These are phyloP conservation scores for Artemisia tridentata DNA, from an alignment of 129 eudicot species.

Conservation along the genomic window DNA sequence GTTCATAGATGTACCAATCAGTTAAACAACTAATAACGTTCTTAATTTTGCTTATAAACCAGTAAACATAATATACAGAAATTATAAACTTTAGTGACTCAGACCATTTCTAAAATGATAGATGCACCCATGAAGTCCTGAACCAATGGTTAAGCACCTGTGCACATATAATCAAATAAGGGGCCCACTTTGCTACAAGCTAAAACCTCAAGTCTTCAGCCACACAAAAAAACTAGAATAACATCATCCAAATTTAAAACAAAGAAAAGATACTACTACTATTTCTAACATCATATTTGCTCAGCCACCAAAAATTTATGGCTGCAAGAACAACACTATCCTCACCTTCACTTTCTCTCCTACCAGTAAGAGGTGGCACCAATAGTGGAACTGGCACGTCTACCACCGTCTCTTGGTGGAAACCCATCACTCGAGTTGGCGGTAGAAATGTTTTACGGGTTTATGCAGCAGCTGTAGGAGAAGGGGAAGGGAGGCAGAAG, in stretches of 20 bases:
- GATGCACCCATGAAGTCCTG: too few relatives aligned
- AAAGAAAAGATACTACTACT: constrained; percentile 13
- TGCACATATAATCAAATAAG: neutral
- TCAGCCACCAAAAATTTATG: constrained; percentile 37
- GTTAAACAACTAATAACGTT: too few relatives aligned
- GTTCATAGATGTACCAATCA: too few relatives aligned
- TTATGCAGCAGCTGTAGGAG: constrained; percentile 31
- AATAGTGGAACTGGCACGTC: constrained; percentile 14
- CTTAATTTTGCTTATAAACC: too few relatives aligned
- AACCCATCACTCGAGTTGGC: neutral
- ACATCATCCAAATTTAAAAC: constrained; percentile 19
- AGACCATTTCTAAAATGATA: too few relatives aligned
- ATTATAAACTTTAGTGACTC: too few relatives aligned
- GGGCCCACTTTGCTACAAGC: constrained; percentile 24
- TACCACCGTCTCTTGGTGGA: constrained; percentile 22
- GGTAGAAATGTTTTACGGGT: constrained; percentile 23
- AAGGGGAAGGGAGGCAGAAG: constrained; percentile 27
- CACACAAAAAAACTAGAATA: constrained; percentile 27
- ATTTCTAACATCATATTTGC: constrained; percentile 18
- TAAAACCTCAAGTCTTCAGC: constrained; percentile 1
- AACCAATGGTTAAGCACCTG: too few relatives aligned
- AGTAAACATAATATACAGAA: too few relatives aligned
- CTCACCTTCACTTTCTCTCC: constrained; percentile 42
- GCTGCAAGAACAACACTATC: constrained; percentile 53
- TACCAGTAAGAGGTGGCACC: constrained; percentile 31